Evolutionary conservation across 805 yeast genomes (phyloP).

Genomic region (Pichia deserticola): DNA sequence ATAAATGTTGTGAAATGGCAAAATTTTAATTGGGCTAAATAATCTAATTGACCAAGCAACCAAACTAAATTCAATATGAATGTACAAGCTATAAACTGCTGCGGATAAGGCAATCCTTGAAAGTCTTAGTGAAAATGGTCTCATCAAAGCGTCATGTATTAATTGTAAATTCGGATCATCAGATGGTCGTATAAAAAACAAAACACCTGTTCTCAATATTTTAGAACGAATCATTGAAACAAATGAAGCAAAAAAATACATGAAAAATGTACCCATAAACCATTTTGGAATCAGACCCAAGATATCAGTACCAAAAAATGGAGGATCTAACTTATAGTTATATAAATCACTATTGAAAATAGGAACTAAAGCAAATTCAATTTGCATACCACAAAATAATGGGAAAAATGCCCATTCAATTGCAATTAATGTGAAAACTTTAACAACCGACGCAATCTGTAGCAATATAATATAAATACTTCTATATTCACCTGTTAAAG

Average conservation of each 20-base stretch:
- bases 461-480: slow-evolving; percentile 43
- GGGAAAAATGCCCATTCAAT: slow-evolving; percentile 86
- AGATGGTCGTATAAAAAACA: slow-evolving; percentile 87
- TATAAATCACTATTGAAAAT: slow-evolving; percentile 27
- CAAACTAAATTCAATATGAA: slow-evolving; percentile 66
- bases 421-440: slow-evolving; percentile 67
- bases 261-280: slow-evolving; percentile 74
- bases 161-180: slow-evolving; percentile 88
- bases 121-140: slow-evolving; percentile 65
- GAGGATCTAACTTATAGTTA: slow-evolving; percentile 9
- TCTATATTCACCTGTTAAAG: slow-evolving; percentile 45
- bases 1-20: slow-evolving; percentile 18
- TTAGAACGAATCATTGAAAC: slow-evolving; percentile 73
- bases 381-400: slow-evolving; percentile 69
- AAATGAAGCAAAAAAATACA: slow-evolving; percentile 80
- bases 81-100: slow-evolving; percentile 64
- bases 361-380: slow-evolving; percentile 65
- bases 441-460: slow-evolving; percentile 53
- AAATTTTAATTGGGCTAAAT: slow-evolving; percentile 24
- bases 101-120: slow-evolving; percentile 68
- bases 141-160: slow-evolving; percentile 77
- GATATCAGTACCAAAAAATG: not conserved
- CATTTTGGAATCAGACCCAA: slow-evolving; percentile 31
- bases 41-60: slow-evolving; percentile 45
- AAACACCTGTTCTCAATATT: slow-evolving; percentile 79